Percentiles rank a stretch among this genome's conserved stretches.
phyloP scores from a whole-genome alignment of 371 early-diverging fungal species.

The Haplosporangium sp. region DNA sequence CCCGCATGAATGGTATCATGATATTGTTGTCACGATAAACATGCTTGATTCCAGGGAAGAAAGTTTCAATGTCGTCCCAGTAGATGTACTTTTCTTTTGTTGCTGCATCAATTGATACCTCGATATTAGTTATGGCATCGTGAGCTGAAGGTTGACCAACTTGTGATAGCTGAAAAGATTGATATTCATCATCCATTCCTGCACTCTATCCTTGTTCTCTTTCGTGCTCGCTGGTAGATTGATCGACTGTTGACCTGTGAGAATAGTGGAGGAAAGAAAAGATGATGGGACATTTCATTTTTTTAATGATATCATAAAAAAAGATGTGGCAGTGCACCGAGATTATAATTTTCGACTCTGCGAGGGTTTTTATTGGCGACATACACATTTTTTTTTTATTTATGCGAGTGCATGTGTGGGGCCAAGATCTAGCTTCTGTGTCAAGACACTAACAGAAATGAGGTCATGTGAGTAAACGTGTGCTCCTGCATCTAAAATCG shows the following conservation, averaged over 20 bases:
- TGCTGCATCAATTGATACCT: not conserved
- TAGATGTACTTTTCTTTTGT: conserved; percentile 14
- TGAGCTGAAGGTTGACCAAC: not conserved
- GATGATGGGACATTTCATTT: not conserved
- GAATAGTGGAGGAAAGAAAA: not conserved
- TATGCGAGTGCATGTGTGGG: conserved; percentile 25
- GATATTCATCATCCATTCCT: conserved; percentile 10
- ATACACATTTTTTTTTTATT: not conserved
- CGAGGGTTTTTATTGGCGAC: not conserved
- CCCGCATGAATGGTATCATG: conserved; percentile 12
- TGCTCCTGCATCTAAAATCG: conserved; percentile 29
- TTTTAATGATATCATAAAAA: not conserved
- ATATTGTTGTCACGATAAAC: conserved; percentile 9
- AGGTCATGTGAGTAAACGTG: conserved; percentile 45
- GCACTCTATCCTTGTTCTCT: not conserved
- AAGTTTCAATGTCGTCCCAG: conserved; percentile 24
- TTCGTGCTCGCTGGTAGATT: not conserved
- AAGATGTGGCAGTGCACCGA: not conserved
- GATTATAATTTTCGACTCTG: not conserved
- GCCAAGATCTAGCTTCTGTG: conserved; percentile 34
- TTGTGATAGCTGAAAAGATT: conserved; percentile 6
- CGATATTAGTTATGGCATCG: conserved; percentile 7
- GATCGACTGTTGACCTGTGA: not conserved
- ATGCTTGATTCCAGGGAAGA: conserved; percentile 7
- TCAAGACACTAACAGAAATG: conserved; percentile 27